Evolutionary conservation across 176 grass and related monocot genomes (phyloP).

Genomic region (Ensete glaucum): DNA sequence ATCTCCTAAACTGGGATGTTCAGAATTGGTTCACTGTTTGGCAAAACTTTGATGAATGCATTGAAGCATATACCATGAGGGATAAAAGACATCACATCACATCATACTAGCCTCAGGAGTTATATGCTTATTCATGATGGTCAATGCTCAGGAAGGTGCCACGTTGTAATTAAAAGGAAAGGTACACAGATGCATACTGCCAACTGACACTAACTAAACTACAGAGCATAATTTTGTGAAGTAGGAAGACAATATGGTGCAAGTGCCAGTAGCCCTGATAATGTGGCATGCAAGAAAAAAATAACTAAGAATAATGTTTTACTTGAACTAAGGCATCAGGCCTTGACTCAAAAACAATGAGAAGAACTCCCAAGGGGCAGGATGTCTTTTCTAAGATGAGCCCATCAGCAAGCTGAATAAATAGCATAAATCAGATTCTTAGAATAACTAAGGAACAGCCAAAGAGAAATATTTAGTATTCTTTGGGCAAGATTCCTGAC

Average conservation of each 20-base stretch:
- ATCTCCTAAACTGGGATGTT: not conserved
- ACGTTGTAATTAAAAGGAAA: not conserved
- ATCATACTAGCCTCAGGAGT: not conserved
- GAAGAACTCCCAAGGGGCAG: conserved; percentile 71
- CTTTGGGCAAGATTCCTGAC: conserved; percentile 21
- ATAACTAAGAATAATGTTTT: not conserved
- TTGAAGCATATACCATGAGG: not conserved
- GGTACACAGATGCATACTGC: not conserved
- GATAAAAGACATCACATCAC: not conserved
- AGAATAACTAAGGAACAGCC: not conserved
- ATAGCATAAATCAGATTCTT: not conserved
- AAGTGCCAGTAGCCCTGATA: not conserved
- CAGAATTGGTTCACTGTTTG: not conserved
- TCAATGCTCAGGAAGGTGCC: not conserved
- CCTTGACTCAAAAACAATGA: conserved; percentile 91
- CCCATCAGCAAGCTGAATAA: conserved; percentile 62
- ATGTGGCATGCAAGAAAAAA: not conserved
- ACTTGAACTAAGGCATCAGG: conserved; percentile 99
- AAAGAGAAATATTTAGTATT: too few species aligned
- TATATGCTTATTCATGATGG: not conserved
- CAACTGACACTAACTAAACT: not conserved
- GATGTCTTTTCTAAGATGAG: conserved; percentile 86
- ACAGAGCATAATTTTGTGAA: not conserved
- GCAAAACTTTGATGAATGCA: not conserved
- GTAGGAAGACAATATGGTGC: not conserved